These are phyloP conservation scores for Lactifluus echinatus DNA, from an alignment of 768 basidiomycete genomes.

Conservation along the genomic window DNA sequence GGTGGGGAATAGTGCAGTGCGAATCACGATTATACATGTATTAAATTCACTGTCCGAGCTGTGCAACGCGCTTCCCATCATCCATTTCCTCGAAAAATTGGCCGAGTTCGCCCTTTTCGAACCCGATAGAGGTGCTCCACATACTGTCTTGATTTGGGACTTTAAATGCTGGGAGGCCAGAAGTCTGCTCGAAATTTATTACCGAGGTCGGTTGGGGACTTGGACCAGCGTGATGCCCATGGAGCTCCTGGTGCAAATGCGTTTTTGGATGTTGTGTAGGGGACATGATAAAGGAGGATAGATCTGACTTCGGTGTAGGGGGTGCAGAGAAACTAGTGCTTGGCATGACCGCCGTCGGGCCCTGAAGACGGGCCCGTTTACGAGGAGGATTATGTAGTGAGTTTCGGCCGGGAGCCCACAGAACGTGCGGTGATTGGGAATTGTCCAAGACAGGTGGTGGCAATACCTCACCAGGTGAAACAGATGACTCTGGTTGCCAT, in stretches of 20 bases:
- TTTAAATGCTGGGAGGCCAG: constrained; percentile 17
- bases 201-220: constrained; percentile 3
- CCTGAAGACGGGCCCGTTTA: constrained; percentile 15
- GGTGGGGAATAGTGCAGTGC: constrained; percentile 12
- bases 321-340: constrained; percentile 17
- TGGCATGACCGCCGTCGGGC: constrained; percentile 5
- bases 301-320: constrained; percentile 11
- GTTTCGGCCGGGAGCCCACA: constrained; percentile 11
- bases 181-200: constrained; percentile 11
- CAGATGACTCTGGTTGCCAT: constrained; percentile 11
- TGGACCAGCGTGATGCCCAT: constrained; percentile 2
- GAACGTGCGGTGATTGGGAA: constrained; percentile 9
- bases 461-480: constrained; percentile 9
- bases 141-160: constrained; percentile 50
- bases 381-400: constrained; percentile 7
- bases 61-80: constrained; percentile 14
- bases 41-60: constrained; percentile 13
- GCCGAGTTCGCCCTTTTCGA: constrained; percentile 70
- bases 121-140: constrained; percentile 69
- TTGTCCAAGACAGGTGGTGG: constrained; percentile 5
- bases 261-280: constrained; percentile 8
- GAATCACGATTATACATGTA: constrained; percentile 13
- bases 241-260: constrained; percentile 11
- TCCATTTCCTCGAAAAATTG: constrained; percentile 53
- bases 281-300: constrained; percentile 13